Percentiles rank a stretch among this genome's conserved stretches.
These are phyloP conservation scores for Salvia sclarea DNA, from an alignment of 305 asterid genomes.

Conservation along the genomic window DNA sequence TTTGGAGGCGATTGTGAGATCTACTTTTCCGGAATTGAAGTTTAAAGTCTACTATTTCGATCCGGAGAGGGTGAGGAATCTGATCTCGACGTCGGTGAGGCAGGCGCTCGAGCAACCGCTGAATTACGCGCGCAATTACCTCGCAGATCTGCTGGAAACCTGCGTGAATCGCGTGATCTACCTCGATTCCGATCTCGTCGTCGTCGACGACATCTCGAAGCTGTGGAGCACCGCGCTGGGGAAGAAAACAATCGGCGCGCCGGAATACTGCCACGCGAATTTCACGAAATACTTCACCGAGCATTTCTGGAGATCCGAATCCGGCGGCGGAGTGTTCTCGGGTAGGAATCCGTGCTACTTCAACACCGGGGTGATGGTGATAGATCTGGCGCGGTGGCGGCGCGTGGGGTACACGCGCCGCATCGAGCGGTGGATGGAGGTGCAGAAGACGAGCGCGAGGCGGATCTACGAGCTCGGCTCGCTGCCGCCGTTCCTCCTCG, in stretches of 20 bases:
- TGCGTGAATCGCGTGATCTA: slow-evolving; percentile 84
- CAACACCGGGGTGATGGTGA: slow-evolving; percentile 96
- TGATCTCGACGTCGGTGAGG: slow-evolving; percentile 83
- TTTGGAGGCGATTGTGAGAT: slow-evolving; percentile 64
- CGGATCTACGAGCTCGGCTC: slow-evolving; percentile 95
- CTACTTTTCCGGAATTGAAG: slow-evolving; percentile 85
- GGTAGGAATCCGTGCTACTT: slow-evolving; percentile 75
- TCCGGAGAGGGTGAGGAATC: slow-evolving; percentile 71
- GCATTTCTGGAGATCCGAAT: slow-evolving; percentile 81
- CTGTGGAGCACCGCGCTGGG: slow-evolving; percentile 73
- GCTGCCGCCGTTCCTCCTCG: slow-evolving; percentile 75
- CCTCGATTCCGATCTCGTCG: slow-evolving; percentile 90
- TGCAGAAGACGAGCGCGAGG: slow-evolving; percentile 65
- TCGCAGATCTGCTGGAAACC: slow-evolving; percentile 77
- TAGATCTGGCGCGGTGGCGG: slow-evolving; percentile 87
- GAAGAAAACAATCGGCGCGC: slow-evolving; percentile 80
- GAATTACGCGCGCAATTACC: slow-evolving; percentile 86
- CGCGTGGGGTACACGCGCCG: slow-evolving; percentile 74
- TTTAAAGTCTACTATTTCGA: slow-evolving; percentile 86
- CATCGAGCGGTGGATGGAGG: slow-evolving; percentile 96
- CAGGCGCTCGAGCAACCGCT: slow-evolving; percentile 92
- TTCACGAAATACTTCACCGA: slow-evolving; percentile 83
- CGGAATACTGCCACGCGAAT: slow-evolving; percentile 92
- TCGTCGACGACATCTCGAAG: slow-evolving; percentile 78
- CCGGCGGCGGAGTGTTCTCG: slow-evolving; percentile 53